phyloP scores from a whole-genome alignment of 2,329 filamentous ascomycete genomes.

The Paraphaeosphaeria minitans region DNA sequence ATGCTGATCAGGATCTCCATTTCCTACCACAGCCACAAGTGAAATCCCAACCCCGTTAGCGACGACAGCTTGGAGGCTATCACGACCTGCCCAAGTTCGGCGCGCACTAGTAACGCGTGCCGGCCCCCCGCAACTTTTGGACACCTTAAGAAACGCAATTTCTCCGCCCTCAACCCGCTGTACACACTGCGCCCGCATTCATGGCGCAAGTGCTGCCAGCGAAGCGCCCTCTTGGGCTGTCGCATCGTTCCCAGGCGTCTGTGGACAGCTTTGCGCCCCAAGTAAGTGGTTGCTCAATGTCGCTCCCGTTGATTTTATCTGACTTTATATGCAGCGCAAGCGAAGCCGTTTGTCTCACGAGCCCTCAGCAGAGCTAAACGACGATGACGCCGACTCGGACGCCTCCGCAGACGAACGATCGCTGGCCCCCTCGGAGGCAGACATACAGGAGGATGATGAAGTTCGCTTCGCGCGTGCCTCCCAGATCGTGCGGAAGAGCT shows the following conservation, averaged over 20 bases:
- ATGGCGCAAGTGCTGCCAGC: slow-evolving; percentile 39
- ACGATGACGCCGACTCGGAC: slow-evolving; percentile 20
- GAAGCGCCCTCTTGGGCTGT: slow-evolving; percentile 39
- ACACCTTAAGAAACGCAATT: slow-evolving; percentile 4
- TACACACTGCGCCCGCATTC: slow-evolving; percentile 6
- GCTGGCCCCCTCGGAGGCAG: slow-evolving; percentile 6
- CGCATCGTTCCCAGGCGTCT: slow-evolving; percentile 13
- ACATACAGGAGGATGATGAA: slow-evolving; percentile 13
- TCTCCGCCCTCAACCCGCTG: not conserved
- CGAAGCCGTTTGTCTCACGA: slow-evolving; percentile 32
- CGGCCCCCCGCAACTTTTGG: not conserved
- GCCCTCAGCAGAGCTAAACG: slow-evolving; percentile 26
- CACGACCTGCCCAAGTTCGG: not conserved
- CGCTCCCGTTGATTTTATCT: slow-evolving; percentile 10
- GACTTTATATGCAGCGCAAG: slow-evolving; percentile 34
- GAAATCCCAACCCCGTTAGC: not conserved
- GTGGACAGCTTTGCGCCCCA: slow-evolving; percentile 21
- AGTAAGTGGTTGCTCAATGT: slow-evolving; percentile 22
- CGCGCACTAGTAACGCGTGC: not conserved
- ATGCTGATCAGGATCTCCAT: not conserved
- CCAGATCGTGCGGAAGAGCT: slow-evolving; percentile 36
- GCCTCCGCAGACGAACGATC: slow-evolving; percentile 22
- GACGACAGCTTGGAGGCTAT: not conserved
- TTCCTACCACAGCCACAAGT: not conserved
- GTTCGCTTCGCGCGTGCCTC: slow-evolving; percentile 34